These are phyloP conservation scores for Penicillium concentricum DNA, from an alignment of 2,329 filamentous ascomycete species.

Conservation along the genomic window DNA sequence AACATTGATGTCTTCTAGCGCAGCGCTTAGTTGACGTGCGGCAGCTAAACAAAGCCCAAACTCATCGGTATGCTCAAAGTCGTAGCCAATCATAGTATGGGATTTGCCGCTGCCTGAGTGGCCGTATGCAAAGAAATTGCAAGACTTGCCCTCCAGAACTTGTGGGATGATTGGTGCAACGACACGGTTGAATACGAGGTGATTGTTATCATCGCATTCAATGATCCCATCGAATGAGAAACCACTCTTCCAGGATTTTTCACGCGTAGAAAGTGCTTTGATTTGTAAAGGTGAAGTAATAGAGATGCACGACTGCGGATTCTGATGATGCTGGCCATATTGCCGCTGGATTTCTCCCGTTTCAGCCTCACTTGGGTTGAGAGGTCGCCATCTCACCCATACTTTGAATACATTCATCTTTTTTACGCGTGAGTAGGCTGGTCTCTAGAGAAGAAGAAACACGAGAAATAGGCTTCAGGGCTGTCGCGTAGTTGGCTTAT, in stretches of 20 bases:
- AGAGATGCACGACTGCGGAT: background rate
- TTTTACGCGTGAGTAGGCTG: background rate
- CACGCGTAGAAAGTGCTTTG: background rate
- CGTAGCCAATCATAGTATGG: slow-evolving; percentile 47
- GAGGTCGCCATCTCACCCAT: slow-evolving; percentile 9
- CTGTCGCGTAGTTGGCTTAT: background rate
- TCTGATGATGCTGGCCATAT: background rate
- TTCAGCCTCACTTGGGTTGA: background rate
- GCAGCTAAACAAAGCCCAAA: slow-evolving; percentile 42
- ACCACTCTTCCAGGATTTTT: slow-evolving; percentile 27
- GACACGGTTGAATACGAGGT: slow-evolving; percentile 30
- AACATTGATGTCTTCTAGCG: slow-evolving; percentile 27
- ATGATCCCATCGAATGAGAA: slow-evolving; percentile 25
- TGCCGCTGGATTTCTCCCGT: slow-evolving; percentile 1
- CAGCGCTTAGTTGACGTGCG: slow-evolving; percentile 30
- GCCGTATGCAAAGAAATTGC: slow-evolving; percentile 48
- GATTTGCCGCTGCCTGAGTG: slow-evolving; percentile 46
- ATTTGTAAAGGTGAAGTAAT: background rate
- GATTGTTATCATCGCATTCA: slow-evolving; percentile 21
- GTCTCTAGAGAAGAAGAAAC: background rate
- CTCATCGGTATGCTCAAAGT: slow-evolving; percentile 34
- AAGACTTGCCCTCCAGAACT: slow-evolving; percentile 37
- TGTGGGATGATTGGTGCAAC: slow-evolving; percentile 36
- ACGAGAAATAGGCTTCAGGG: background rate
- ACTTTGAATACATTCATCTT: background rate